Evolutionary conservation across 2,329 filamentous ascomycete genomes (phyloP), one percentile per base, ranked within the genome.

Genomic region (Trichoderma sp.): DNA sequence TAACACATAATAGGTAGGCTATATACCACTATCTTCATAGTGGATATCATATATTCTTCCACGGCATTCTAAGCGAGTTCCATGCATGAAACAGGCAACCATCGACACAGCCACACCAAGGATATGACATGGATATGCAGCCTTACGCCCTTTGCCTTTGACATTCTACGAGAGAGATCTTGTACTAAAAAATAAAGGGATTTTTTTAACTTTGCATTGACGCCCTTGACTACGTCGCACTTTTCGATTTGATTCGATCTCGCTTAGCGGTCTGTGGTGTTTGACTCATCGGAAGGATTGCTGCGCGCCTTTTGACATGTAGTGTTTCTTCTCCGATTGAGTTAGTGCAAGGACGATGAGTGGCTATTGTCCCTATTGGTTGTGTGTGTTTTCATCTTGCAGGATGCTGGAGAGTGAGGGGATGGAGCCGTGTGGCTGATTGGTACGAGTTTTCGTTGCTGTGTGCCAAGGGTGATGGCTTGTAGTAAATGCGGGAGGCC

Each of bases 81-180:
- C 21, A 24, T 49, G 47, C 47, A 49, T 49, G 7, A n/a, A n/a
- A 8, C 10, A 49, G 35, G n/a, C 35, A 55, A 27, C 27, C 61
- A 43, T 43, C 40, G n/a, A 43, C 40, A 56, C 52, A 56, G 49
- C 61, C 61, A 47, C 27, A 19, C 6, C 6, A 43, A 43, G 27
- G 27, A 11, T 47, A 62, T 52, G 60, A 27, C 62, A 33, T 19
- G 37, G 40, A 37, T 21, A 58, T 57, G 53, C 53, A 66, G 62
- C 62, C 52, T 57, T 66, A 58, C 62, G 62, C 62, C 62, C 62
- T 66, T 66, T 31, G 53, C 29, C 19, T 3, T 58, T 33, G 53
- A 16, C 29, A 21, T 11, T 56, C 11, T 13, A 13, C 19, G 21
- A 47, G n/a, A 49, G 14, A 19, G 6, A 1, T 16, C 4, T 40